Evolutionary conservation across 805 yeast species (phyloP).

Genomic region (Nadsonia fulvescens): DNA sequence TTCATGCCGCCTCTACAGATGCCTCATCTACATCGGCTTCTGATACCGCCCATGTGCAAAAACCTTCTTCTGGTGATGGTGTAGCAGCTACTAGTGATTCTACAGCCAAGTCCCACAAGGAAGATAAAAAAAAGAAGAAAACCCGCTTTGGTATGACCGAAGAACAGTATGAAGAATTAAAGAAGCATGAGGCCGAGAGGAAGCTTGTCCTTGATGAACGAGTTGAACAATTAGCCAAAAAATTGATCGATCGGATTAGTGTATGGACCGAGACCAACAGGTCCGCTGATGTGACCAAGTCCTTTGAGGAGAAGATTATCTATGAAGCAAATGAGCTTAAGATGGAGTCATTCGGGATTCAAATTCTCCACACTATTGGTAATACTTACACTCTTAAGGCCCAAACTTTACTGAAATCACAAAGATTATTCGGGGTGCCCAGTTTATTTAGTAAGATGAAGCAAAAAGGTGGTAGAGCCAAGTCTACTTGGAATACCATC

Average conservation of each 20-base stretch:
- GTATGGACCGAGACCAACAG: conserved; percentile 44
- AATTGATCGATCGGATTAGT: conserved; percentile 36
- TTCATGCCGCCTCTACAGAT: background rate
- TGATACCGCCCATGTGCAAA: conserved; percentile 1
- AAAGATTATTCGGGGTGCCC: conserved; percentile 72
- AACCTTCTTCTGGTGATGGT: conserved; percentile 2
- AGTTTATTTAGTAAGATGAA: conserved; percentile 67
- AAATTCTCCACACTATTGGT: conserved; percentile 65
- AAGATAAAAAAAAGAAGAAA: conserved; percentile 18
- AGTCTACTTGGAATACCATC: conserved; percentile 67
- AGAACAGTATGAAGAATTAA: conserved; percentile 32
- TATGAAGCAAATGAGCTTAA: conserved; percentile 83
- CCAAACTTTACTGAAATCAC: conserved; percentile 50
- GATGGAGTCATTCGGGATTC: conserved; percentile 89
- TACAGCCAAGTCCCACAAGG: conserved; percentile 8
- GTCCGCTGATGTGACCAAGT: conserved; percentile 39
- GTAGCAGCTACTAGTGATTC: conserved; percentile 5
- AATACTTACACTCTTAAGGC: conserved; percentile 62
- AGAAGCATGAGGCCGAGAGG: conserved; percentile 63
- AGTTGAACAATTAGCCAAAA: conserved; percentile 41
- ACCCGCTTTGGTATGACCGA: conserved; percentile 17
- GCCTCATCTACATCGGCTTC: conserved; percentile 1
- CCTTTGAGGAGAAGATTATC: conserved; percentile 46
- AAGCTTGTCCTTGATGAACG: conserved; percentile 45
- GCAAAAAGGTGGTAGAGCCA: conserved; percentile 68